These are phyloP conservation scores for Apostasia shenzhenica DNA, from an alignment of 106 monocot species.

Conservation along the genomic window DNA sequence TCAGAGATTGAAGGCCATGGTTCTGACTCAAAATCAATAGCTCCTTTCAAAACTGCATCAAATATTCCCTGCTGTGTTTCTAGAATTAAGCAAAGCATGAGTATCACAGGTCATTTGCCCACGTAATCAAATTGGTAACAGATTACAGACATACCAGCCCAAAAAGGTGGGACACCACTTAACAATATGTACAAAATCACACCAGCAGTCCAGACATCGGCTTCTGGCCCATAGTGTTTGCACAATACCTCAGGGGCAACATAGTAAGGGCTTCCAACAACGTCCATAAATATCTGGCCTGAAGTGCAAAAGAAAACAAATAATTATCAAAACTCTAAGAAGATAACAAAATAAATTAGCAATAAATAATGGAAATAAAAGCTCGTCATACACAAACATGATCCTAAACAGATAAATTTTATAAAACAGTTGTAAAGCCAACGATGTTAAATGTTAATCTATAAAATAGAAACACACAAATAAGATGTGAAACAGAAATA, in stretches of 20 bases:
- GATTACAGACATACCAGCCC: conserved; percentile 37
- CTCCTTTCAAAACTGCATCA: conserved; percentile 63
- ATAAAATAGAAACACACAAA: too few species aligned
- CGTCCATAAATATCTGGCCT: conserved; percentile 59
- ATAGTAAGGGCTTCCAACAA: conserved; percentile 79
- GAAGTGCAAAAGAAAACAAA: not conserved
- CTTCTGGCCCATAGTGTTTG: conserved; percentile 9
- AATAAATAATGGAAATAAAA: too few species aligned
- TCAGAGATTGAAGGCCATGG: conserved; percentile 70
- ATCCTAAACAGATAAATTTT: too few species aligned
- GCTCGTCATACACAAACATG: too few species aligned
- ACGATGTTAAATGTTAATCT: too few species aligned
- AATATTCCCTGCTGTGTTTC: conserved; percentile 80
- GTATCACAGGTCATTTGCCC: too few species aligned
- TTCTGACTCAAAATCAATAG: conserved; percentile 65
- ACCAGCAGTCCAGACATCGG: conserved; percentile 79
- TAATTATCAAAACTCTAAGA: too few species aligned
- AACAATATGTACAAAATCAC: conserved; percentile 70
- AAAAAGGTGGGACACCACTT: conserved; percentile 5
- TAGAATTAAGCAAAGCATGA: conserved; percentile 1
- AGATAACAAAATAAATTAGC: too few species aligned
- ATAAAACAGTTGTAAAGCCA: too few species aligned
- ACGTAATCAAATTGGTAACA: not conserved
- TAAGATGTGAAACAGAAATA: too few species aligned
- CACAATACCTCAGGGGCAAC: conserved; percentile 9